Evolutionary conservation across 2,329 filamentous ascomycete genomes (phyloP), one percentile per base, ranked within the genome.

Genomic region (Fonsecaea monophora): DNA sequence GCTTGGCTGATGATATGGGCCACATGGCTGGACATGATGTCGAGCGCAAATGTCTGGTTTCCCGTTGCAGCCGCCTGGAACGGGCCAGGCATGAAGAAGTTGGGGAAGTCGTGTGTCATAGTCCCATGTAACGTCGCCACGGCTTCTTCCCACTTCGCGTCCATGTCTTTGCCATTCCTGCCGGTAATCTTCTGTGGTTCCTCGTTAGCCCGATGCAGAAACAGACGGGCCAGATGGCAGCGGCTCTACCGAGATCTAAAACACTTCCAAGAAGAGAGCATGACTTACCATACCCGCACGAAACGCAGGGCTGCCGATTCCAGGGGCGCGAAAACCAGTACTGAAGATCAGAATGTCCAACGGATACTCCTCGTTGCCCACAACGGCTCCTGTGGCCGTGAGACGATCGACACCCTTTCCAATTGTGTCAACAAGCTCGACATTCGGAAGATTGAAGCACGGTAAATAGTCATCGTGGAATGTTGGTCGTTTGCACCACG

Each of bases 401-500:
- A 84, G 74, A 1, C 74, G 65, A 4, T 82, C 78, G 2, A 87
- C 74, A 3, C 86, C 85, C 67, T 81, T 79, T 3, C 84, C 85
- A 30, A 84, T 75, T 0, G 86, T 89, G 62, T 78, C 74, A 8
- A 78, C 75, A 6, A 79, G 68, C 6, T 75, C 58, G 4, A 79
- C 76, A 53, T 78, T 77, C 0, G 73, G 70, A 60, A 74, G 64
- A 55, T 79, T 78, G 70, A 74, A 78, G 7, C 74, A 71, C 48
- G 78, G 77, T 59, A 74, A 77, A 62, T 77, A 80, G 0, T 74
- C 74, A 32, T 89, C 85, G 75, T 86, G 85, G 75, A 87, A 88
- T 30, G 78, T 81, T 1, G 86, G 86, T 0, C 87, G 82, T 75
- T 89, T 89, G 78, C 87, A 89, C 82, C 83, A 88, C 0, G 75